These are phyloP conservation scores for Pueraria montana DNA, from an alignment of 306 rosid species.

Conservation along the genomic window DNA sequence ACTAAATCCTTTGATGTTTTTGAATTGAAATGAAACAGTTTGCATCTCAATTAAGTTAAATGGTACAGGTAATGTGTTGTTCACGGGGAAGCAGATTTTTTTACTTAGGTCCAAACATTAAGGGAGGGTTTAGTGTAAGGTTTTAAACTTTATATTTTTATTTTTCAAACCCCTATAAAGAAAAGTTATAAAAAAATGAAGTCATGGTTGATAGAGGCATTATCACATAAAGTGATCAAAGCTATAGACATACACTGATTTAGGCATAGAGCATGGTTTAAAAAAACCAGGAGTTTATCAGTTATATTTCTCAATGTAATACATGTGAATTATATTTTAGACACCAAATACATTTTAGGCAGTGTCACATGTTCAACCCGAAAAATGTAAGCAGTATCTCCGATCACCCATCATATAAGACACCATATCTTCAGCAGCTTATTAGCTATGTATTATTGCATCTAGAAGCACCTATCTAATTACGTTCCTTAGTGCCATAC, in stretches of 20 bases:
- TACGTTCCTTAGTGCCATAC: conserved; percentile 13
- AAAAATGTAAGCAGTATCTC: not conserved
- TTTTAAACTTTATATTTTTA: not conserved
- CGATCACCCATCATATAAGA: not conserved
- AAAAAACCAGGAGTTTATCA: not conserved
- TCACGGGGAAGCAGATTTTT: too few species aligned
- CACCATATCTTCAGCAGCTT: conserved; percentile 26
- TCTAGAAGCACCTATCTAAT: conserved; percentile 21
- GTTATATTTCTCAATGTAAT: conserved; percentile 6
- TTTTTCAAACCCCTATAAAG: not conserved
- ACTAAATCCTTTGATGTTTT: not conserved
- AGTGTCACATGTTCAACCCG: not conserved
- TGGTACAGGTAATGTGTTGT: not conserved
- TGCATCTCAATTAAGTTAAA: conserved; percentile 6
- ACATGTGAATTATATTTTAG: conserved; percentile 7
- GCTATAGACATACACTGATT: not conserved
- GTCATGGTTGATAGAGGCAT: not conserved
- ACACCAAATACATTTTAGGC: too few species aligned
- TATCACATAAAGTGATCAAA: conserved; percentile 16
- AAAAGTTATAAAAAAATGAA: not conserved
- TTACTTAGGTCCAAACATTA: conserved; percentile 3
- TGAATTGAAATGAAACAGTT: conserved; percentile 16
- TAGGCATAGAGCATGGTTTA: not conserved
- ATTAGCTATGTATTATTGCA: conserved; percentile 19
- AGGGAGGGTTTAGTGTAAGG: not conserved